Percentiles rank a stretch among this genome's conserved stretches.
Conservation (phyloP, 371 early-diverging fungal genomes). For the Phascolomyces articulosus region DNA sequence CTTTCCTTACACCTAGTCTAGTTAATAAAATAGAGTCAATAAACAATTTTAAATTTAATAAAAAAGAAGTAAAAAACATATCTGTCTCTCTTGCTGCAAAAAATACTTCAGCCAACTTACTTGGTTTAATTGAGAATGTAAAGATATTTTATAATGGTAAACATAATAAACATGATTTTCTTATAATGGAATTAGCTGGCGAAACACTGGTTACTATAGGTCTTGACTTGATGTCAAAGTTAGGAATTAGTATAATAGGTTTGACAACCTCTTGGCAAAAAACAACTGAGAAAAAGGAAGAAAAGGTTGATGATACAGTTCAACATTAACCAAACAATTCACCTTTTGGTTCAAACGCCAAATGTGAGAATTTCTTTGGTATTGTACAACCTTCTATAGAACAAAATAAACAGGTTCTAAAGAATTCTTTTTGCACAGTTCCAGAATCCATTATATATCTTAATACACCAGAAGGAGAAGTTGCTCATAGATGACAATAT, state of each 20-base stretch:
- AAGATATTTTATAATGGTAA: neutral
- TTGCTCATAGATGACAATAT: slow-evolving; percentile 15
- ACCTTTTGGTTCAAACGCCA: neutral
- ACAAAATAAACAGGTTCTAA: slow-evolving; percentile 11
- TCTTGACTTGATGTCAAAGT: neutral
- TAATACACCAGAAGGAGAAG: slow-evolving; percentile 3
- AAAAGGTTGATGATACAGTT: neutral
- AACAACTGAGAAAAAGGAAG: neutral
- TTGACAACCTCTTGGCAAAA: neutral
- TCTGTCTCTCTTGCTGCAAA: neutral
- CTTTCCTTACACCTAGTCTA: neutral
- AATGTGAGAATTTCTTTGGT: neutral
- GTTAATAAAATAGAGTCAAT: neutral
- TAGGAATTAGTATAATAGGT: neutral
- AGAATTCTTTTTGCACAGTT: slow-evolving; percentile 20
- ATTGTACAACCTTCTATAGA: neutral
- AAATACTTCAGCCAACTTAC: neutral
- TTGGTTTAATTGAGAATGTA: neutral
- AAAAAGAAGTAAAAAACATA: neutral
- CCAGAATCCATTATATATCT: slow-evolving; percentile 17
- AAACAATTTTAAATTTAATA: neutral
- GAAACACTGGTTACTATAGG: neutral
- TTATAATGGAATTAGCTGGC: neutral
- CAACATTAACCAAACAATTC: neutral
- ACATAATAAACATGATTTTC: neutral